Evolutionary conservation across 2,329 filamentous ascomycete species (phyloP).

Genomic region (Penicillium freii): DNA sequence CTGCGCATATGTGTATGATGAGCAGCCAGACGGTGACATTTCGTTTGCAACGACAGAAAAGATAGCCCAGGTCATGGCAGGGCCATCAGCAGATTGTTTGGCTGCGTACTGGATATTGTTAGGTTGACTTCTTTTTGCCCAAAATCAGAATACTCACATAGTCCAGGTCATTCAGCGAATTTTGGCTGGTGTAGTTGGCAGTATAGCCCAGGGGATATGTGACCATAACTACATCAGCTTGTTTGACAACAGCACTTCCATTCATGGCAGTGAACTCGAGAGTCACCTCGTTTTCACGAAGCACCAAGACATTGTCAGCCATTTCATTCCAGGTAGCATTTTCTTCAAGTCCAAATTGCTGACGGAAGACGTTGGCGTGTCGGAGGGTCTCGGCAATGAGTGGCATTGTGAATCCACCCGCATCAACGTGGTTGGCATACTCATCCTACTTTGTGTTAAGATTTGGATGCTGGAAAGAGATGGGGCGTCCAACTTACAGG

Average conservation of each 20-base stretch:
- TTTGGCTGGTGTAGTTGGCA: conserved; percentile 50
- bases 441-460: conserved; percentile 50
- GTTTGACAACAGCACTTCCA: conserved; percentile 64
- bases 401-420: conserved; percentile 67
- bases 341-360: conserved; percentile 52
- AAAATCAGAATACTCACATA: conserved; percentile 47
- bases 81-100: conserved; percentile 65
- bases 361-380: conserved; percentile 58
- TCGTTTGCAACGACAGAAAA: conserved; percentile 67
- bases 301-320: conserved; percentile 56
- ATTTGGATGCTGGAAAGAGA: neutral
- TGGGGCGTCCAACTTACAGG: conserved; percentile 50
- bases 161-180: conserved; percentile 59
- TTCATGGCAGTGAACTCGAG: conserved; percentile 67
- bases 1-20: conserved; percentile 65
- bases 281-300: conserved; percentile 59
- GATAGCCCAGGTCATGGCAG: conserved; percentile 71
- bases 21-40: conserved; percentile 65
- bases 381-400: conserved; percentile 57
- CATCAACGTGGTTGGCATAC: conserved; percentile 66
- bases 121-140: neutral
- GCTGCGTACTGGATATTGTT: conserved; percentile 57
- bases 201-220: conserved; percentile 64
- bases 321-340: conserved; percentile 61
- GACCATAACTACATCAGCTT: conserved; percentile 67